Base-by-base conservation (phyloP, 2,329 filamentous ascomycete species). In the Fusarium devonianum region DNA sequence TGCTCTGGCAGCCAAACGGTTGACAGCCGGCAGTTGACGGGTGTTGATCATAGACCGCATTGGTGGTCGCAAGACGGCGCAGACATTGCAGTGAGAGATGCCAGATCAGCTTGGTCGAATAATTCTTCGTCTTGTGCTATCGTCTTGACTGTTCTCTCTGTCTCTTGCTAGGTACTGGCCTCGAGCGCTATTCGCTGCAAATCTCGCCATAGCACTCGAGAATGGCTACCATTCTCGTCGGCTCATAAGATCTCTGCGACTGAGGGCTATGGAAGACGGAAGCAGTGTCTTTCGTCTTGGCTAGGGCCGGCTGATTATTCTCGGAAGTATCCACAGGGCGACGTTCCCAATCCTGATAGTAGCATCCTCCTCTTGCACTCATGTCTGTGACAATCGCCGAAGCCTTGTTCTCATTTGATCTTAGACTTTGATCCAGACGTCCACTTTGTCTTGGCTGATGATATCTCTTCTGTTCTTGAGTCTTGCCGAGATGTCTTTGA, bases 51-150 rank as follows among this genome's bases (percentile, higher is more conserved):
- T 58, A 36, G 52, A 56, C 33, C 48, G 51, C 55, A 57, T 53
- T 40, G 38, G 38, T 40, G 45, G 49, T 64, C 49, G 58, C 49
- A 63, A 66, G 63, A 70, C 66, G 67, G 69, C 56, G 69, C 70
- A 72, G 67, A 73, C 71, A 76, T 70, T 67, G 70, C 69, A 67
- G 69, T 53, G 65, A 67, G 65, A 63, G 67, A 69, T 72, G 69
- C 69, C 71, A 75, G 68, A 71, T 68, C 64, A 75, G 71, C 71
- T 71, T 72, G 72, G 74, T 74, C 74, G 74, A 72, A 72, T 71
- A 70, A 69, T 72, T 67, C 56, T 69, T 73, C 75, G 71, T 76
- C 72, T 77, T 86, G 83, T 87, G 86, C 87, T 89, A 89, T 85
- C 85, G 82, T 85, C 81, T 83, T 84, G 83, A 66, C 67, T 72